Evolutionary conservation across 805 yeast genomes (phyloP).

Genomic region (Debaryomyces hansenii): DNA sequence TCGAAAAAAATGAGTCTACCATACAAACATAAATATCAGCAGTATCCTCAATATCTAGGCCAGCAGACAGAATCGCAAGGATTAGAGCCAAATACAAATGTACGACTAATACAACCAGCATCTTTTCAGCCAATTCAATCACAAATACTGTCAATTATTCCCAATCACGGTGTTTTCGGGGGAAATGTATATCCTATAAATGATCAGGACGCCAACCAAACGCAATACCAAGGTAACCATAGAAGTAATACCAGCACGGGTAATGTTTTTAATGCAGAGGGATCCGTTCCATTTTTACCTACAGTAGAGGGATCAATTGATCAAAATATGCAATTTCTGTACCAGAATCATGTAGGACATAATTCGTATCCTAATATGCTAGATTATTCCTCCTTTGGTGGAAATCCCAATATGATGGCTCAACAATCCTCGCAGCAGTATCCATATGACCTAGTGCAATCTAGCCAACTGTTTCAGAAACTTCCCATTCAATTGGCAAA

Average conservation of each 20-base stretch:
- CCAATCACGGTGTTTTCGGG: neutral
- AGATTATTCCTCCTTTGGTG: neutral
- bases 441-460: slow-evolving; percentile 2
- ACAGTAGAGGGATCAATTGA: neutral
- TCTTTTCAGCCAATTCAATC: neutral
- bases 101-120: neutral
- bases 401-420: neutral
- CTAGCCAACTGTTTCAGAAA: neutral
- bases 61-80: slow-evolving; percentile 2
- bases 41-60: slow-evolving; percentile 5
- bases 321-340: slow-evolving; percentile 4
- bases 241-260: no score
- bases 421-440: neutral
- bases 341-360: slow-evolving; percentile 1
- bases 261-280: no score
- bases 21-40: slow-evolving; percentile 5
- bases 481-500: no score
- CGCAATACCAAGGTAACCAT: no score
- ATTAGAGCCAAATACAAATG: neutral
- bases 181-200: neutral
- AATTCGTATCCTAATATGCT: neutral
- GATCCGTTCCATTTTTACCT: no score
- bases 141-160: neutral
- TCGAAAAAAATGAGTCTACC: slow-evolving; percentile 5
- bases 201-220: neutral